Base-by-base conservation (phyloP, 768 basidiomycete genomes). In the Rhodosporidiobolus sp. region DNA sequence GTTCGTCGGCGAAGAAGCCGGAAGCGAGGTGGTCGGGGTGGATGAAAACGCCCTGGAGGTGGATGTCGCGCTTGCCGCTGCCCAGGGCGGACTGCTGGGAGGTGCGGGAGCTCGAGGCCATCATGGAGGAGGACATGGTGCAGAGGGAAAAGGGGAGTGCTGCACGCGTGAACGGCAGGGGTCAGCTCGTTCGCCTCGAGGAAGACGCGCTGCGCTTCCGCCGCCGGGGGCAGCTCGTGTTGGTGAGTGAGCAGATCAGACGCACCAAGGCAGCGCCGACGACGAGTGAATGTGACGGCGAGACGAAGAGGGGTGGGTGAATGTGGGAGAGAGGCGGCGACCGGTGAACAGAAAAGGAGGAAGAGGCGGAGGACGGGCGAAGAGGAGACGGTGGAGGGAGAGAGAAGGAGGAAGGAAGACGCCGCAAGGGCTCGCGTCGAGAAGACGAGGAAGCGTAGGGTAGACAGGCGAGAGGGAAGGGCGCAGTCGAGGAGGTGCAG, bases 21-120 rank as follows among this genome's bases (percentile, higher is more conserved):
- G 14, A 8, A 8, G 71, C 54, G n/a, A 72, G 61, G 66, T 72
- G 71, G 57, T 67, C 71, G 4, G 71, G 71, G 56, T 72, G 71
- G 49, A 72, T 67, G 57, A 67, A 72, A 30, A 72, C 57, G 43
- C 66, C 66, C 30, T 57, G 43, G 43, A 72, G 62, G 4, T 24
- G n/a, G 24, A 61, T 28, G 59, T 67, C 66, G 38, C 35, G 52
- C 26, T 8, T 16, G 14, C 19, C 50, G 24, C 43, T 26, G 54
- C n/a, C 6, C 22, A 8, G 4, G 14, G 26, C 14, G 10, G 3
- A 8, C 28, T 26, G n/a, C 30, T 20, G 10, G 34, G 14, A 20
- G 28, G 35, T 26, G 53, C 24, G 16, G 61, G 61, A n/a, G n/a
- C 32, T 35, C 22, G 57, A 55, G 35, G 54, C 7, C 22, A 45